Base-by-base conservation (phyloP, 208 protist genomes). In the Trypanosoma vivax region DNA sequence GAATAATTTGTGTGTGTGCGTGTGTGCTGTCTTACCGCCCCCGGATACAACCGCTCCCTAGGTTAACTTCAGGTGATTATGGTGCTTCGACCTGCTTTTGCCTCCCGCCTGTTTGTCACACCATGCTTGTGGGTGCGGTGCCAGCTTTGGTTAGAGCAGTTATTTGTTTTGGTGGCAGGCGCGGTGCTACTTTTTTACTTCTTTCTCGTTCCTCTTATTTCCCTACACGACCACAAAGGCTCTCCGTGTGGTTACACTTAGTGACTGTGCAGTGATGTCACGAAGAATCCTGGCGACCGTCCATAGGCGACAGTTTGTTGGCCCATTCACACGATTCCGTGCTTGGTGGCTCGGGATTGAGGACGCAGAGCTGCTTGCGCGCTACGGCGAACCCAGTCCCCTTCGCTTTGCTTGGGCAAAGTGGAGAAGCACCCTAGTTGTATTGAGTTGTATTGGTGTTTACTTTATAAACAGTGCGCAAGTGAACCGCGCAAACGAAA, bases 281-380 rank as follows among this genome's bases (percentile, higher is more conserved):
- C 24, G 18, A 54, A 19, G 70, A 78, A 45, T 75, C 50, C 24
- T 46, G 7, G 10, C 19, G n/a, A n/a, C 23, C 29, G 50, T 45
- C 9, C 53, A n/a, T n/a, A n/a, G 68, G 11, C 21, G 43, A 18
- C 53, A 31, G 0, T 50, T 76, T 46, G 70, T 88, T 6, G 66
- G 65, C 38, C 65, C 67, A 5, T 83, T 91, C 41, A 86, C 76
- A 1, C 72, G 76, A 2, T 16, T 88, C 3, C 64, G 56, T 61
- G 83, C 83, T 42, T 91, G 83, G 83, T 91, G 79, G 76, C 41
- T 82, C 13, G 83, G 83, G 16, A 59, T 88, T 25, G 83, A 88
- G 11, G 79, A 79, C 43, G 68, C 74, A 0, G 69, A 83, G 50
- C 54, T 80, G 23, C 55, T 91, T 18, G 61, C 69, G 7, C 76